These are phyloP conservation scores for Papiliotrema flavescens DNA, from an alignment of 1,284 basidiomycete species.

Conservation along the genomic window DNA sequence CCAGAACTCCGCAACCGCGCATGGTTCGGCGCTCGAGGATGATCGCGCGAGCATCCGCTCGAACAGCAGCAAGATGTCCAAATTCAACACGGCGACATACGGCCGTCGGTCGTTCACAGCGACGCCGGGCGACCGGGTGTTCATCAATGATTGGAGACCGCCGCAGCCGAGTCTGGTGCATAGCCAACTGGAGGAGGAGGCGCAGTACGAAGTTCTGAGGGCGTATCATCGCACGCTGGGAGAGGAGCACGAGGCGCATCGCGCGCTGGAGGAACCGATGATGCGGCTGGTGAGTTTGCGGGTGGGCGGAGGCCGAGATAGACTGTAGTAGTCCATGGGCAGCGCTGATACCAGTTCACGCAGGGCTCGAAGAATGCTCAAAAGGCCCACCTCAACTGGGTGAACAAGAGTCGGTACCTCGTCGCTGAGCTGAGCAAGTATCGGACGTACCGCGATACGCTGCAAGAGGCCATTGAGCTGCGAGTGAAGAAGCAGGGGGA, in stretches of 20 bases:
- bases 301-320: no score
- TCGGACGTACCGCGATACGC: constrained; percentile 86
- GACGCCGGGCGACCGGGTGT: constrained; percentile 62
- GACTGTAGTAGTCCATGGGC: no score
- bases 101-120: constrained; percentile 43
- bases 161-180: constrained; percentile 77
- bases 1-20: constrained; percentile 1
- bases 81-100: constrained; percentile 35
- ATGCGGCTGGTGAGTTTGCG: constrained; percentile 62
- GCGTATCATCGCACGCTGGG: constrained; percentile 74
- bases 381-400: constrained; percentile 87
- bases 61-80: constrained; percentile 58
- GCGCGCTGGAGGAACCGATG: constrained; percentile 81
- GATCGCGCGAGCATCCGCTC: constrained; percentile 26
- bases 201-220: constrained; percentile 78
- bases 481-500: constrained; percentile 80
- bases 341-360: constrained; percentile 60
- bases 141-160: constrained; percentile 90
- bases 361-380: constrained; percentile 66
- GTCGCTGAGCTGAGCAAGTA: constrained; percentile 93
- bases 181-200: constrained; percentile 85
- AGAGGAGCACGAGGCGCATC: constrained; percentile 75
- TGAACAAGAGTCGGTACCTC: constrained; percentile 81
- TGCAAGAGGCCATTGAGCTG: constrained; percentile 72
- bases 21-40: constrained; percentile 11